Conservation (phyloP, 2,329 filamentous ascomycete species). For the Penicillium nordicum region DNA sequence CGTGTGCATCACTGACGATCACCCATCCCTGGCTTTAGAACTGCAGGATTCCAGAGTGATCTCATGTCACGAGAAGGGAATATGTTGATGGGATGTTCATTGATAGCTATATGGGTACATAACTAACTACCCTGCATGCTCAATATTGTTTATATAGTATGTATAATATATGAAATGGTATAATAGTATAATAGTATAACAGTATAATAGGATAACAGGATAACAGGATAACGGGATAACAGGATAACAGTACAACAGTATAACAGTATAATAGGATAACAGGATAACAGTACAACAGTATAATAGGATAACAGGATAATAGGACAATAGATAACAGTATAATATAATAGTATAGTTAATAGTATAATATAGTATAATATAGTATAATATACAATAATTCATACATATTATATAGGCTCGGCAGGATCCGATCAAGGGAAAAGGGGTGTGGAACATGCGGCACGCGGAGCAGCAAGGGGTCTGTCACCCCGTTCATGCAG, state of each 20-base stretch:
- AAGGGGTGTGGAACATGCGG: conserved; percentile 30
- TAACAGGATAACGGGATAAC: neutral
- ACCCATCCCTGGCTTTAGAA: conserved; percentile 18
- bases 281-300: too few relatives aligned
- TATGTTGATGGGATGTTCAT: neutral
- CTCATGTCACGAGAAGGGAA: conserved; percentile 9
- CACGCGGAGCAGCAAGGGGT: conserved; percentile 35
- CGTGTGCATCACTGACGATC: conserved; percentile 20
- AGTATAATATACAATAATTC: neutral
- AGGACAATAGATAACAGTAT: too few relatives aligned
- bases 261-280: too few relatives aligned
- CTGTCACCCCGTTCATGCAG: conserved; percentile 26
- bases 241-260: too few relatives aligned
- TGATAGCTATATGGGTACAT: too few relatives aligned
- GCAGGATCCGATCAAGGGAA: conserved; percentile 5
- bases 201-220: too few relatives aligned
- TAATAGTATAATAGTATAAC: neutral
- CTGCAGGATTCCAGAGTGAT: conserved; percentile 16
- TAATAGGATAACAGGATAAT: neutral
- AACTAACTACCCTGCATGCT: too few relatives aligned
- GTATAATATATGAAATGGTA: neutral
- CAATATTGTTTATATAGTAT: neutral
- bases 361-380: neutral
- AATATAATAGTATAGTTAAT: too few relatives aligned
- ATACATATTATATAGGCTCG: neutral